Evolutionary conservation across 2,329 filamentous ascomycete genomes (phyloP).

Genomic region (Sordariomycetes sp.): DNA sequence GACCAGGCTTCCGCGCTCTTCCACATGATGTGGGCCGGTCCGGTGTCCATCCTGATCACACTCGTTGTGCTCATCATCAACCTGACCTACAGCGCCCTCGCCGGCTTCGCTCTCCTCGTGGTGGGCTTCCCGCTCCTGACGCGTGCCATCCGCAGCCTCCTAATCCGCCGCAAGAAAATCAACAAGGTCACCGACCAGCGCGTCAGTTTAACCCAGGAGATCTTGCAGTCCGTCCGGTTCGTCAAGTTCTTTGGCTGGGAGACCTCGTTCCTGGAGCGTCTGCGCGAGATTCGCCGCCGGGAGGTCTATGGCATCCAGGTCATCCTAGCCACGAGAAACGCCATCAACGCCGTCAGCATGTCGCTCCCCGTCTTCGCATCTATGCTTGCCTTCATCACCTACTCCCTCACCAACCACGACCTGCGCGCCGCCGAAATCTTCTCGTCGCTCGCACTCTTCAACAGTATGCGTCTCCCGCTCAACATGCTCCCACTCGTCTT

Average conservation of each 20-base stretch:
- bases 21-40: constrained; percentile 84
- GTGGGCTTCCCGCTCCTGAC: constrained; percentile 70
- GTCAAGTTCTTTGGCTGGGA: constrained; percentile 98
- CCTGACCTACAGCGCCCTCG: constrained; percentile 77
- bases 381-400: constrained; percentile 89
- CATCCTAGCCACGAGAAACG: constrained; percentile 73
- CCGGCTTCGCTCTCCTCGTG: constrained; percentile 75
- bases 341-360: constrained; percentile 73
- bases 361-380: constrained; percentile 88
- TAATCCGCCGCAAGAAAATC: constrained; percentile 65
- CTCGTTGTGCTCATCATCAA: constrained; percentile 76
- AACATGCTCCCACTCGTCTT: constrained; percentile 84
- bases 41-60: constrained; percentile 67
- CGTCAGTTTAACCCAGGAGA: constrained; percentile 85
- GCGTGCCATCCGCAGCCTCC: constrained; percentile 64
- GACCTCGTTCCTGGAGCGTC: constrained; percentile 67
- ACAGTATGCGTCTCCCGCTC: constrained; percentile 78
- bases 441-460: constrained; percentile 89
- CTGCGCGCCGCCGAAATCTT: constrained; percentile 74
- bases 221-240: constrained; percentile 80
- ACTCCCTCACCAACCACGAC: constrained; percentile 52
- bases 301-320: constrained; percentile 82
- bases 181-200: constrained; percentile 92
- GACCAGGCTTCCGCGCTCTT: constrained; percentile 83
- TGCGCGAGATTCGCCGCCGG: constrained; percentile 60